These are phyloP conservation scores for Drechslera avenae DNA, from an alignment of 2,329 filamentous ascomycete genomes.

Conservation along the genomic window DNA sequence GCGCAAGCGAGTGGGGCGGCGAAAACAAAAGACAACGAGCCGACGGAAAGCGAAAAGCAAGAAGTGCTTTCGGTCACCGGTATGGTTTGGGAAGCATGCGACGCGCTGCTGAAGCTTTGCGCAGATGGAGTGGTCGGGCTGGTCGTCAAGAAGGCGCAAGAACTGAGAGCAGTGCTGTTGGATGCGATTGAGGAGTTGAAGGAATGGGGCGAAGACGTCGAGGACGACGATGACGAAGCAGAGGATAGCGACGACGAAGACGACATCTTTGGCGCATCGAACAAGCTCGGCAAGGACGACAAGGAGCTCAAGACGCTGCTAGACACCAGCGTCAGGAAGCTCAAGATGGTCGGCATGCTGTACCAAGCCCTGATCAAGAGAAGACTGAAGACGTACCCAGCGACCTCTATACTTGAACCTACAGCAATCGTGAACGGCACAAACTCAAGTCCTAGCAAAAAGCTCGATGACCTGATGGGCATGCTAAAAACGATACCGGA, in stretches of 20 bases:
- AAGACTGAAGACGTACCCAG: slow-evolving; percentile 63
- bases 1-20: not conserved
- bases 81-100: slow-evolving; percentile 82
- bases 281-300: slow-evolving; percentile 64
- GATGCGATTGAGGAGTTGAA: slow-evolving; percentile 86
- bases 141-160: slow-evolving; percentile 71
- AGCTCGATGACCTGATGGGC: slow-evolving; percentile 61
- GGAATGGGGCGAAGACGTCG: slow-evolving; percentile 80
- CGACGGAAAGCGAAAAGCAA: slow-evolving; percentile 39
- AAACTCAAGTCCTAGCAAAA: slow-evolving; percentile 26
- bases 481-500: slow-evolving; percentile 67
- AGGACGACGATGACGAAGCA: slow-evolving; percentile 61
- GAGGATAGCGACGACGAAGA: slow-evolving; percentile 60
- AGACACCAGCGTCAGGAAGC: slow-evolving; percentile 65
- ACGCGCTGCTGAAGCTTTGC: slow-evolving; percentile 69
- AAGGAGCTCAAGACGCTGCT: slow-evolving; percentile 70
- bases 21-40: slow-evolving; percentile 24
- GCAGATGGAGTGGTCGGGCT: slow-evolving; percentile 71
- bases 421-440: slow-evolving; percentile 12
- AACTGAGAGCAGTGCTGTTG: slow-evolving; percentile 75
- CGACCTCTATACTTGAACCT: slow-evolving; percentile 19
- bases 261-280: slow-evolving; percentile 67
- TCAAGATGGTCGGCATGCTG: slow-evolving; percentile 70
- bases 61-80: slow-evolving; percentile 69
- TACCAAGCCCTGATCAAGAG: slow-evolving; percentile 74